Evolutionary conservation across 345 rosid genomes (phyloP).

Genomic region (Gossypium mustelinum): DNA sequence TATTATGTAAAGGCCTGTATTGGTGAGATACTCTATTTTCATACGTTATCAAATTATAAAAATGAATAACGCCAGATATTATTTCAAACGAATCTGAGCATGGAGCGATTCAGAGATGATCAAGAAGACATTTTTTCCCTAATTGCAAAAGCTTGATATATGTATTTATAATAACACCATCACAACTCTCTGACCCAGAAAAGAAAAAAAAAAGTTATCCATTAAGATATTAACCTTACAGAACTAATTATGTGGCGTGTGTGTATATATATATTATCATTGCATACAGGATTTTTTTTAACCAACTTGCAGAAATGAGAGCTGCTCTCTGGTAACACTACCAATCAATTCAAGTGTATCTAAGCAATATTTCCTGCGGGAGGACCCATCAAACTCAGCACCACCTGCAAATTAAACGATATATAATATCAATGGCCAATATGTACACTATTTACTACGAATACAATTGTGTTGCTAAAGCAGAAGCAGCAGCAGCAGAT

Average conservation of each 20-base stretch:
- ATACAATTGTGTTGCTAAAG: neutral
- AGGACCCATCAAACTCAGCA: conserved; percentile 76
- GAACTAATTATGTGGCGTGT: no score
- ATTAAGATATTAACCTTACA: neutral
- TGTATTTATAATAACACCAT: neutral
- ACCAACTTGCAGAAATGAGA: neutral
- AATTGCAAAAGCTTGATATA: neutral
- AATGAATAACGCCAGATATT: neutral
- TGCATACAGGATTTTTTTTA: no score
- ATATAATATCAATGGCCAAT: neutral
- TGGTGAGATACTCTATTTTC: no score
- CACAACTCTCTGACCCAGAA: neutral
- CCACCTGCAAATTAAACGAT: conserved; percentile 49
- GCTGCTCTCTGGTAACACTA: neutral
- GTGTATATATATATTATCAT: no score
- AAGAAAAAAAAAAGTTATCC: no score
- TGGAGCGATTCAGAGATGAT: neutral
- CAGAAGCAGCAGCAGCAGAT: neutral
- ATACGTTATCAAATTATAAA: no score
- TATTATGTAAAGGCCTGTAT: no score
- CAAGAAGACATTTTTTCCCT: neutral
- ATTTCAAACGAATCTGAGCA: neutral
- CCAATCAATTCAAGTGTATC: neutral
- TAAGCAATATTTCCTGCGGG: conserved; percentile 34
- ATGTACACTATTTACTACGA: neutral